A percentile compares a stretch with the other conserved stretches of the same genome.
These are phyloP conservation scores for Dissophora globulifera DNA, from an alignment of 192 early-diverging fungal genomes.

Conservation along the genomic window DNA sequence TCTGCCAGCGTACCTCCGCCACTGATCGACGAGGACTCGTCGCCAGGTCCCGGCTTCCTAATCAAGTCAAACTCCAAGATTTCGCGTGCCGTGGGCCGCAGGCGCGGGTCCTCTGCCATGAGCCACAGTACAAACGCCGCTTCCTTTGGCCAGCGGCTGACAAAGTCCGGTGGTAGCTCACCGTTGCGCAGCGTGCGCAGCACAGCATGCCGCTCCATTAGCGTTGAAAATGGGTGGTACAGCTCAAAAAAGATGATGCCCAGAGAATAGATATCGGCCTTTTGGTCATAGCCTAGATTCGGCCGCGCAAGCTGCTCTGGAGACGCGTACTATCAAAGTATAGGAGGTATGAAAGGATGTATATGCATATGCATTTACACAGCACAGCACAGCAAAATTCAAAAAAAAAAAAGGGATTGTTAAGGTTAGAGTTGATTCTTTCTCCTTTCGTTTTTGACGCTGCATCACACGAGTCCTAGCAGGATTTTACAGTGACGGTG, in stretches of 20 bases:
- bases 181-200: conserved; percentile 73
- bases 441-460: too few relatives aligned
- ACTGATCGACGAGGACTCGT: conserved; percentile 1
- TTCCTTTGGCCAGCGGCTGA: conserved; percentile 76
- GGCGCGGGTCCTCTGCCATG: conserved; percentile 76
- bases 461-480: too few relatives aligned
- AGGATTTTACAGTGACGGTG: conserved; percentile 73
- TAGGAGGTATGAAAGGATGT: not conserved
- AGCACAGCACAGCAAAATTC: too few relatives aligned
- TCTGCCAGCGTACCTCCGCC: not conserved
- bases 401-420: too few relatives aligned
- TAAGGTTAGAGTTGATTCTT: too few relatives aligned
- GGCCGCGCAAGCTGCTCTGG: conserved; percentile 78
- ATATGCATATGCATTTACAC: too few relatives aligned
- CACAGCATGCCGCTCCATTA: conserved; percentile 88
- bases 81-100: conserved; percentile 75
- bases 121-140: conserved; percentile 87
- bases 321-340: conserved; percentile 81
- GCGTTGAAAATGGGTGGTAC: conserved; percentile 86
- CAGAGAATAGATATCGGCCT: conserved; percentile 93
- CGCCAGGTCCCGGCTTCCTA: conserved; percentile 57
- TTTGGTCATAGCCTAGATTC: conserved; percentile 71
- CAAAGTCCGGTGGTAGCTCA: conserved; percentile 76
- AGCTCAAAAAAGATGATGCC: conserved; percentile 98
- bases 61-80: conserved; percentile 79